Percentiles rank a stretch among this genome's conserved stretches.
Conservation (phyloP, 139 green algal genomes). For the Chlamydomonas sp. region DNA sequence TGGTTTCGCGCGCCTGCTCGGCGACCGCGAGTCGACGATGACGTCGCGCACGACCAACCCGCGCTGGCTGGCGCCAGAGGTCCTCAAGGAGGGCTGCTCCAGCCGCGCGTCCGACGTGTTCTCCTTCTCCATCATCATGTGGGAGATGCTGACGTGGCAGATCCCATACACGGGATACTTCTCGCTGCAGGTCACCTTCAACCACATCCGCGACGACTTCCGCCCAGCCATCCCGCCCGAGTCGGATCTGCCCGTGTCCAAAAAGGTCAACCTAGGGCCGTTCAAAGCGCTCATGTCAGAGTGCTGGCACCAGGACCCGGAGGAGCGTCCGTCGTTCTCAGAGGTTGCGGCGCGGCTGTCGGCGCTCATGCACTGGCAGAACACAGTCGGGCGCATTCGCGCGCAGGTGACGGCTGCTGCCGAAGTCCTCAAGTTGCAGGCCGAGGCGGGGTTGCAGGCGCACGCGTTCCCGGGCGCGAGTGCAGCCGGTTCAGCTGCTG, state of each 20-base stretch:
- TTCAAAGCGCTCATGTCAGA: slow-evolving; percentile 23
- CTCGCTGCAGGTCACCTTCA: slow-evolving; percentile 21
- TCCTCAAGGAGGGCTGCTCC: background rate
- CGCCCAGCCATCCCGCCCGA: slow-evolving; percentile 17
- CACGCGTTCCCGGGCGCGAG: background rate
- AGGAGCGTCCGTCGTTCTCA: slow-evolving; percentile 9
- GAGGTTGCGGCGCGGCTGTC: slow-evolving; percentile 20
- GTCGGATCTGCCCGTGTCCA: slow-evolving; percentile 15
- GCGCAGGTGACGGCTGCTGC: slow-evolving; percentile 4
- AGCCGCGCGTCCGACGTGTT: slow-evolving; percentile 16
- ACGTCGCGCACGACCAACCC: slow-evolving; percentile 22
- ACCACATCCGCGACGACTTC: slow-evolving; percentile 21
- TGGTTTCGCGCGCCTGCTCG: slow-evolving; percentile 21
- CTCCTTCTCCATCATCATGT: slow-evolving; percentile 31
- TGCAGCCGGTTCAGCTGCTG: background rate
- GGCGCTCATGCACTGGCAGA: slow-evolving; percentile 25
- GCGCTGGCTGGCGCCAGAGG: slow-evolving; percentile 27
- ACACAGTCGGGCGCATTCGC: slow-evolving; percentile 14
- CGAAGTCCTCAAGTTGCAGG: background rate
- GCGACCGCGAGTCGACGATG: slow-evolving; percentile 7
- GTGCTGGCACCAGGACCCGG: slow-evolving; percentile 22
- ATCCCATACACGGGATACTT: slow-evolving; percentile 25
- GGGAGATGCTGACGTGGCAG: slow-evolving; percentile 31
- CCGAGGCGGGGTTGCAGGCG: background rate
- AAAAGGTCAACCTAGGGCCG: slow-evolving; percentile 16